Base-by-base conservation (phyloP, 129 eudicot genomes). In the Gnaphalium uliginosum region DNA sequence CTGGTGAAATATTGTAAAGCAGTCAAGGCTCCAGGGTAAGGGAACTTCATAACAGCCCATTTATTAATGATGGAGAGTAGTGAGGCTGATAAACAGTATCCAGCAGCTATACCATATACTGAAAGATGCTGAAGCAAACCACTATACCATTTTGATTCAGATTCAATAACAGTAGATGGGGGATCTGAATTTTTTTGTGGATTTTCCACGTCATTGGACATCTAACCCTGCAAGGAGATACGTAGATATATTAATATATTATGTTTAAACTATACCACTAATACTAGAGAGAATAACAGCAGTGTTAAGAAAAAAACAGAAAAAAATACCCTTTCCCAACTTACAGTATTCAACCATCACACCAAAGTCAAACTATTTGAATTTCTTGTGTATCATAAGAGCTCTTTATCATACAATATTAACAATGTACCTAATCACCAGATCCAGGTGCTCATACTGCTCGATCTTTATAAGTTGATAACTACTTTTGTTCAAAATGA, bases 21-120 rank as follows among this genome's bases (percentile, higher is more conserved):
- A 22, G 99, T 95, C 75, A 95, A 79, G 50, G 99, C 97, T 33
- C 97, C 99, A 3, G 99, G 99, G 72, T 95, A 95, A 25, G 97
- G 97, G 67, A 95, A 91, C 72, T 87, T 95, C 97, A 91, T 91
- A 41, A 95, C 89, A 46, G 97, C 99, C 99, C 99, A 95, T 86
- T 95, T 95, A 78, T 95, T 95, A 83, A 95, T 95, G 84, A 95
- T 95, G 58, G 96, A 95, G 27, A 95, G 94, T 41, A 95, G 77
- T 26, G 99, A 91, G 23, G 99, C 99, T 19, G 99, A 91, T 68
- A 95, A 63, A 81, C 99, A 95, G 77, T 95, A 95, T 66, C 99
- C 97, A 9, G 92, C 89, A 65, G 97, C 99, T 58, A 95, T 79
- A 27, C 99, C 94, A 39, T 95, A 95, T 11, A 95, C 79, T 0